These are phyloP conservation scores for Gaillardinia entomophila DNA, from an alignment of 805 yeast genomes.

Conservation along the genomic window DNA sequence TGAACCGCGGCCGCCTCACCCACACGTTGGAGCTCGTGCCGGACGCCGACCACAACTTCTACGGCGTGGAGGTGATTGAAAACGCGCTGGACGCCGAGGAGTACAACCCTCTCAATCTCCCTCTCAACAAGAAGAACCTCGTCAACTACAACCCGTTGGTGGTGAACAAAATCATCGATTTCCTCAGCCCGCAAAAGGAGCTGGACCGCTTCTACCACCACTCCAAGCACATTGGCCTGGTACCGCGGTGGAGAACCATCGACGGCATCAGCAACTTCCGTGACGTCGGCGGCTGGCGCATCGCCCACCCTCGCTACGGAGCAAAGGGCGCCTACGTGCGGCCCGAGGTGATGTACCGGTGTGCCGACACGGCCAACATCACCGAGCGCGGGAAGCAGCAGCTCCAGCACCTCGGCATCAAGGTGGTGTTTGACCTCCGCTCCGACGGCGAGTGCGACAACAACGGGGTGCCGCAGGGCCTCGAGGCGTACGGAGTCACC, in stretches of 20 bases:
- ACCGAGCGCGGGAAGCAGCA: constrained; percentile 44
- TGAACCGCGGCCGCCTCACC: constrained; percentile 45
- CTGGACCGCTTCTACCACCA: constrained; percentile 44
- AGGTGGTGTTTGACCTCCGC: constrained; percentile 61
- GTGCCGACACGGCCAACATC: constrained; percentile 53
- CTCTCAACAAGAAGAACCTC: constrained; percentile 36
- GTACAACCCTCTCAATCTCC: constrained; percentile 33
- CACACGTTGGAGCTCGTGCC: constrained; percentile 53
- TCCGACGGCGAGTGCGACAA: constrained; percentile 49
- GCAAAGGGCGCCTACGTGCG: constrained; percentile 35
- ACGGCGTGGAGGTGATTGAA: constrained; percentile 41
- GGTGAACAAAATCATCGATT: constrained; percentile 42
- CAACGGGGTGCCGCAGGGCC: constrained; percentile 35
- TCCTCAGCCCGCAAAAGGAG: constrained; percentile 44
- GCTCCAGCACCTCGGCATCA: constrained; percentile 41
- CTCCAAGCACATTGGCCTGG: constrained; percentile 28
- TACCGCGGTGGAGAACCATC: constrained; percentile 53
- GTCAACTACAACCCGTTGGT: constrained; percentile 60
- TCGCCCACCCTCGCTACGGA: constrained; percentile 23
- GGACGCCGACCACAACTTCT: constrained; percentile 78
- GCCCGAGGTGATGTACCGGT: constrained; percentile 52
- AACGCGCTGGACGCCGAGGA: constrained; percentile 27
- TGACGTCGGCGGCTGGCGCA: constrained; percentile 74
- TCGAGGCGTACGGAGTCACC: constrained; percentile 37
- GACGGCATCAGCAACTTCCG: constrained; percentile 72